Evolutionary conservation across 1,284 basidiomycete species (phyloP).

Genomic region (Coniophora puteana): DNA sequence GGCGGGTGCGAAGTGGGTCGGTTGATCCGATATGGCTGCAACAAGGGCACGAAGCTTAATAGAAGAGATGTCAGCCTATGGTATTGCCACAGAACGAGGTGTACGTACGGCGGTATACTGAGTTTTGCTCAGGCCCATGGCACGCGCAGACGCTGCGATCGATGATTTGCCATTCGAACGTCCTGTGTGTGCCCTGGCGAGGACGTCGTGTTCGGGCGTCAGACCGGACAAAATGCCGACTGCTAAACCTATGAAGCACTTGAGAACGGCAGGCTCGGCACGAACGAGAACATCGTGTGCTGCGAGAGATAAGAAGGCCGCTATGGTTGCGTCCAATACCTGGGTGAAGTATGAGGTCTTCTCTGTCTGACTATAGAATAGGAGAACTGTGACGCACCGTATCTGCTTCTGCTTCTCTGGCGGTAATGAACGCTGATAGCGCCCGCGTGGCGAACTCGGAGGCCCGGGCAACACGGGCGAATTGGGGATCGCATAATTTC

Average conservation of each 20-base stretch:
- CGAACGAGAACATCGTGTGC: conserved; percentile 53
- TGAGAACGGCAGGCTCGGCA: conserved; percentile 51
- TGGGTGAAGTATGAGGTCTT: conserved; percentile 18
- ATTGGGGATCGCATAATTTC: conserved; percentile 70
- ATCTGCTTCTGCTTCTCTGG: conserved; percentile 58
- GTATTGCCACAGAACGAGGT: no score
- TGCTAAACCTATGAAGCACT: conserved; percentile 25
- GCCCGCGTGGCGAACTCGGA: conserved; percentile 65
- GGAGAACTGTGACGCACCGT: conserved; percentile 42
- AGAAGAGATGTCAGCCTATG: no score
- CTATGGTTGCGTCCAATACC: conserved; percentile 58
- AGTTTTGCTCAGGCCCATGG: no score
- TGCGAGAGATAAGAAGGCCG: conserved; percentile 55
- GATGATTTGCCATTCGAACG: no score
- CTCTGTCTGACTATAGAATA: background rate
- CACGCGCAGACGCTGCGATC: no score
- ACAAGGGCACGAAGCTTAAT: no score
- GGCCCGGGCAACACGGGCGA: conserved; percentile 67
- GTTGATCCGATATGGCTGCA: no score
- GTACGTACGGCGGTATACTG: conserved; percentile 21
- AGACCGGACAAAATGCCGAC: no score
- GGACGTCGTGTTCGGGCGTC: no score
- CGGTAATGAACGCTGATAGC: conserved; percentile 58
- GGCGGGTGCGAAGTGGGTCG: no score
- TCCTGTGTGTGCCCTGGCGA: no score